phyloP scores from a whole-genome alignment of 371 early-diverging fungal species.

The Thermomucor indicae-seudaticae region DNA sequence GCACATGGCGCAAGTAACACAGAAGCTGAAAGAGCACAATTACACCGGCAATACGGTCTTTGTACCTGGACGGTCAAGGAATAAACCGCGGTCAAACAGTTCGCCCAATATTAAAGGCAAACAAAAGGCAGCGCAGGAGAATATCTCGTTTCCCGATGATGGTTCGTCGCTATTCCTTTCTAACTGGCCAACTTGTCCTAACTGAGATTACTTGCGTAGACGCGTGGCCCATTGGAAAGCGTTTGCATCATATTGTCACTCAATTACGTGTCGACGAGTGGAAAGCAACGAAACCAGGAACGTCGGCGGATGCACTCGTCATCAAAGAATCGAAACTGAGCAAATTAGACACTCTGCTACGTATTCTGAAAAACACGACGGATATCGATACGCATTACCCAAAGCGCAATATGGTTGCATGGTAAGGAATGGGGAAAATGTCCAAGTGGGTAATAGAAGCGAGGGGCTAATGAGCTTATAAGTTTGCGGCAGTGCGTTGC shows the following conservation, averaged over 20 bases:
- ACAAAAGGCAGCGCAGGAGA: slow-evolving; percentile 33
- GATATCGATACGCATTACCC: slow-evolving; percentile 35
- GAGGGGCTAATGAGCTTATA: background rate
- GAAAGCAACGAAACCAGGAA: slow-evolving; percentile 15
- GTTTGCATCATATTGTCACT: slow-evolving; percentile 29
- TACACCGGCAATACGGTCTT: slow-evolving; percentile 34
- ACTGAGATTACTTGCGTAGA: slow-evolving; percentile 12
- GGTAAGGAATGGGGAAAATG: slow-evolving; percentile 13
- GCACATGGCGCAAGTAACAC: slow-evolving; percentile 11
- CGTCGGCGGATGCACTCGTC: slow-evolving; percentile 4
- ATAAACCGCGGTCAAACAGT: slow-evolving; percentile 33
- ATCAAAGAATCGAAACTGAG: slow-evolving; percentile 34
- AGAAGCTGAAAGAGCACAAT: slow-evolving; percentile 31
- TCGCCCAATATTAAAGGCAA: slow-evolving; percentile 31
- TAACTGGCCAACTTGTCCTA: background rate
- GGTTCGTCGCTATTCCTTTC: slow-evolving; percentile 15
- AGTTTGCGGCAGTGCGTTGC: slow-evolving; percentile 55
- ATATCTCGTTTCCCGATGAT: slow-evolving; percentile 42
- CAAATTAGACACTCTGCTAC: slow-evolving; percentile 29
- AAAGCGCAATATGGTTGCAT: slow-evolving; percentile 24
- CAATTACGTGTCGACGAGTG: slow-evolving; percentile 35
- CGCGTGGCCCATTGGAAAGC: slow-evolving; percentile 32
- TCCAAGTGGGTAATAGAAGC: background rate
- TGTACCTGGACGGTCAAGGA: slow-evolving; percentile 19
- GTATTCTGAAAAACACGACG: slow-evolving; percentile 41